Percentiles rank a stretch among this genome's conserved stretches.
phyloP scores from a whole-genome alignment of 2,329 filamentous ascomycete species.

The Colletotrichum cordylinicola region DNA sequence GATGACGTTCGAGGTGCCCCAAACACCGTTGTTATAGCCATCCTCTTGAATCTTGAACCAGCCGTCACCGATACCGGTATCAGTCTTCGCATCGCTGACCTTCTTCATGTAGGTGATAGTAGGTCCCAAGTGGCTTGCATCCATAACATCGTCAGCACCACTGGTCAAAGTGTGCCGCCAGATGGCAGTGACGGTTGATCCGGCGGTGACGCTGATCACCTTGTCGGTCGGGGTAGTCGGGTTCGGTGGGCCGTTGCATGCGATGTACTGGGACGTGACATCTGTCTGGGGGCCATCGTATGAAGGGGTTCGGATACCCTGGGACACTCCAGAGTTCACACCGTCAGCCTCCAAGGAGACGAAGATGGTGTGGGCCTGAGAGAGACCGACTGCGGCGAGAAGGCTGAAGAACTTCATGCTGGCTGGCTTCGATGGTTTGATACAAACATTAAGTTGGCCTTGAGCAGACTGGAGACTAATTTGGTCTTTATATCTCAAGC shows the following conservation, averaged over 20 bases:
- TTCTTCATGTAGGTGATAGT: conserved; percentile 62
- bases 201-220: conserved; percentile 51
- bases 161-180: conserved; percentile 55
- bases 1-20: conserved; percentile 46
- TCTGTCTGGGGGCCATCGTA: conserved; percentile 52
- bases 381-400: conserved; percentile 30
- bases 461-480: background rate
- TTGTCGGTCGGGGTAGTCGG: conserved; percentile 50
- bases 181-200: conserved; percentile 51
- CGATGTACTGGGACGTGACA: conserved; percentile 53
- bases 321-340: conserved; percentile 47
- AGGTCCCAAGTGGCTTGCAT: conserved; percentile 55
- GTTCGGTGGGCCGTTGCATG: conserved; percentile 59
- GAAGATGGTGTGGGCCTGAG: conserved; percentile 49
- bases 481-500: background rate
- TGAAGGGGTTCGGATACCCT: conserved; percentile 56
- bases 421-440: background rate
- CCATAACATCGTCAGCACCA: conserved; percentile 56
- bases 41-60: conserved; percentile 52
- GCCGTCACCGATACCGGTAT: conserved; percentile 44
- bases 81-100: conserved; percentile 51
- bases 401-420: conserved; percentile 27
- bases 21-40: conserved; percentile 45
- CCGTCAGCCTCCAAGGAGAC: conserved; percentile 51
- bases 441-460: background rate